A percentile compares a stretch with the other conserved stretches of the same genome.
These are phyloP conservation scores for Fonsecaea monophora DNA, from an alignment of 2,329 filamentous ascomycete species.

Conservation along the genomic window DNA sequence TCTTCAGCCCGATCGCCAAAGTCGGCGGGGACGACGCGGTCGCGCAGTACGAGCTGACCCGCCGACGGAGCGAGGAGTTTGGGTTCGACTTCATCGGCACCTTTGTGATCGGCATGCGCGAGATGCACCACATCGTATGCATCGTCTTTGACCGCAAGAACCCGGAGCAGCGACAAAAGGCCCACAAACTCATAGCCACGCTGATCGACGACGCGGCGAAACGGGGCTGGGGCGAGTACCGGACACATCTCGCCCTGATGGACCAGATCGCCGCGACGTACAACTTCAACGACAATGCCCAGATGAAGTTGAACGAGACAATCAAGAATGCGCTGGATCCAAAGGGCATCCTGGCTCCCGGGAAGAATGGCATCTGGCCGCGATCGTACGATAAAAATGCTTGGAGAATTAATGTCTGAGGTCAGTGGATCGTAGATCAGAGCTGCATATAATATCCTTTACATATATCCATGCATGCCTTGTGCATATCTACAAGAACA, in stretches of 20 bases:
- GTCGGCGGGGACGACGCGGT: constrained; percentile 57
- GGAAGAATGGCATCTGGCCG: constrained; percentile 55
- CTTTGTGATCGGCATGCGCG: constrained; percentile 59
- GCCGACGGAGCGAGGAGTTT: constrained; percentile 49
- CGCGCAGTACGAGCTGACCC: constrained; percentile 53
- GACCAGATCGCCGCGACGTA: constrained; percentile 57
- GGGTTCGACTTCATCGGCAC: constrained; percentile 61
- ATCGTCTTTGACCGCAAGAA: constrained; percentile 60
- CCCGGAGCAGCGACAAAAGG: constrained; percentile 47
- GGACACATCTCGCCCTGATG: constrained; percentile 55
- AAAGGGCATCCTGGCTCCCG: constrained; percentile 57
- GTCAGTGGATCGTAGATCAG: no score
- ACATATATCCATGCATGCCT: no score
- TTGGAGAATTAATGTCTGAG: background rate
- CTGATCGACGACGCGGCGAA: constrained; percentile 48
- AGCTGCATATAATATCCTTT: no score
- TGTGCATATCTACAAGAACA: no score
- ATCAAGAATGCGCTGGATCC: constrained; percentile 58
- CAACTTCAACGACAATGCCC: constrained; percentile 50
- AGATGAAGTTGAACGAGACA: constrained; percentile 53
- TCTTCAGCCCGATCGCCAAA: constrained; percentile 61
- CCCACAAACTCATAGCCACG: constrained; percentile 46
- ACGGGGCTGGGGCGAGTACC: constrained; percentile 56
- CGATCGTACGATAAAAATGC: constrained; percentile 33
- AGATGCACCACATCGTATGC: constrained; percentile 64